These are phyloP conservation scores for Russula sp. DNA, from an alignment of 768 basidiomycete genomes.

Conservation along the genomic window DNA sequence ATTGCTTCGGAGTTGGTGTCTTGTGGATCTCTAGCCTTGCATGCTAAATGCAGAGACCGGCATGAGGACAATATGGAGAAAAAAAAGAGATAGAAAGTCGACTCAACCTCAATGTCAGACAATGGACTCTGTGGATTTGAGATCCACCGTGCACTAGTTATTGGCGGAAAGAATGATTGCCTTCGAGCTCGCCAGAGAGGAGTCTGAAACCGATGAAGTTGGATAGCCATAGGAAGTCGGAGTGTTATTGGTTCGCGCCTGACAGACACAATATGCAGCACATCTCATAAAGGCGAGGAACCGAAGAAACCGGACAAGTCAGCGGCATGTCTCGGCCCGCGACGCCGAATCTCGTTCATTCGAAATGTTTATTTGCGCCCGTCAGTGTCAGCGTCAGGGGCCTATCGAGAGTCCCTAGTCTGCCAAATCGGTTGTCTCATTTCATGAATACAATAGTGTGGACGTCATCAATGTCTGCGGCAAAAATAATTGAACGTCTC, in stretches of 20 bases:
- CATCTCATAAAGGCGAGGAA: neutral
- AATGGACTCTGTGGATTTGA: constrained; percentile 4
- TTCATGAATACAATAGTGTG: too few relatives aligned
- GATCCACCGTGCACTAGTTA: constrained; percentile 9
- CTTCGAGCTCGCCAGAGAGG: neutral
- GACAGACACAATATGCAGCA: neutral
- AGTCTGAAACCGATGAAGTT: constrained; percentile 3
- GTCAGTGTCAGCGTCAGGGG: too few relatives aligned
- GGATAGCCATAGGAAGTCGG: constrained; percentile 6
- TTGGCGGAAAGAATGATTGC: neutral
- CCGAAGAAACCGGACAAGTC: neutral
- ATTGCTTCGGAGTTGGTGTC: constrained; percentile 9
- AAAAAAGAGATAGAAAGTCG: neutral
- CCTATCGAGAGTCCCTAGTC: too few relatives aligned
- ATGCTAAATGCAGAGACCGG: neutral
- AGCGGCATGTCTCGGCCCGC: neutral
- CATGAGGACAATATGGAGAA: neutral
- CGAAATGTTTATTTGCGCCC: too few relatives aligned
- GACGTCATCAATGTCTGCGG: too few relatives aligned
- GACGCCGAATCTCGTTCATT: too few relatives aligned
- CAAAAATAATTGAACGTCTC: too few relatives aligned
- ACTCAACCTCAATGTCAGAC: constrained; percentile 15
- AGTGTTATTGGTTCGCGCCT: neutral
- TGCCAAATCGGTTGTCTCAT: too few relatives aligned
- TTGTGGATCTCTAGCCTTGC: constrained; percentile 8